Evolutionary conservation across 2,329 filamentous ascomycete species (phyloP).

Genomic region (Penicillium sp.): DNA sequence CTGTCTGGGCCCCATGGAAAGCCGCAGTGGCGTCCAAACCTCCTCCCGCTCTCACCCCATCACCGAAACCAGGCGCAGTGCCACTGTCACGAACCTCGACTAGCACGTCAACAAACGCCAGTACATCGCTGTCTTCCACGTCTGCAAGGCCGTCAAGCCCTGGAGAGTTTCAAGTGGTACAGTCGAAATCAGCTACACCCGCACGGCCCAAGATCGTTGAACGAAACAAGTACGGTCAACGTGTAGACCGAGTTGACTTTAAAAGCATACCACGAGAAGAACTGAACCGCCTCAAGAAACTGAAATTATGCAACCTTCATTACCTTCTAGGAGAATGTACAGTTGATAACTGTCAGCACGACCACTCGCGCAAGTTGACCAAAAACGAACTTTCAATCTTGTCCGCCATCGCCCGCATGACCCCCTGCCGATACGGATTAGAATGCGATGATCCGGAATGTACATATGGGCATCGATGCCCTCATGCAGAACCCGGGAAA

Average conservation of each 20-base stretch:
- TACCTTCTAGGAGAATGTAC: conserved; percentile 53
- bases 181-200: no score
- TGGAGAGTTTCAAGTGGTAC: no score
- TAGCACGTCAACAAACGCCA: no score
- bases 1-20: no score
- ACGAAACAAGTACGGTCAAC: conserved; percentile 52
- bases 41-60: no score
- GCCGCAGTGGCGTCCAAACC: no score
- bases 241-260: conserved; percentile 47
- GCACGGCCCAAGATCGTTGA: conserved; percentile 39
- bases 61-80: no score
- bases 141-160: no score
- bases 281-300: conserved; percentile 51
- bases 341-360: conserved; percentile 43
- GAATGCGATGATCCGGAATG: conserved; percentile 52
- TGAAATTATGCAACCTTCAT: conserved; percentile 56
- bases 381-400: conserved; percentile 46
- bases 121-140: no score
- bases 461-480: conserved; percentile 57
- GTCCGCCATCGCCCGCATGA: conserved; percentile 54
- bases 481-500: conserved; percentile 44
- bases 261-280: conserved; percentile 48
- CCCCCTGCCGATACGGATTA: conserved; percentile 51
- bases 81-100: conserved; percentile 35
- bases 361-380: conserved; percentile 49